Evolutionary conservation across 805 yeast genomes (phyloP), one percentile per base, ranked within the genome.

Genomic region (Candida nemodendra): DNA sequence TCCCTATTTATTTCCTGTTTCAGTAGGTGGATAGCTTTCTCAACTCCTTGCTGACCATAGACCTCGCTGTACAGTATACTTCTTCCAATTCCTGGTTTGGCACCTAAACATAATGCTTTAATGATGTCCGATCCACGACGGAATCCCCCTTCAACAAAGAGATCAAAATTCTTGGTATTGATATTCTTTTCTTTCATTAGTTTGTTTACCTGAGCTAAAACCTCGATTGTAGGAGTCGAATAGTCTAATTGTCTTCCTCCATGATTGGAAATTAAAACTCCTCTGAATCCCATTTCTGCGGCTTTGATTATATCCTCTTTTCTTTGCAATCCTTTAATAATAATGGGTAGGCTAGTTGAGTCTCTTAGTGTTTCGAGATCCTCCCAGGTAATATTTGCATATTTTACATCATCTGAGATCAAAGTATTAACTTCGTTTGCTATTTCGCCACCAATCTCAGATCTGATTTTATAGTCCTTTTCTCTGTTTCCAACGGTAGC

Each of bases 401-500:
- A 79, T 18, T 32, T 31, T 14, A 34, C 40, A 9, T 32, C 42
- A 24, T 41, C 44, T 3, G 47, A 26, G 23, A 44, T 38, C 16
- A 48, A 19, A 3, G 21, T 13, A 34, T 45, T 41, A n/a, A 52
- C 38, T 4, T 48, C 44, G 2, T 36, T 32, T 2, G 40, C 47
- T 9, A 37, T 19, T 9, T 42, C 50, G 3, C 65, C 71, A 68
- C 50, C 74, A 72, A 75, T 69, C 14, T 66, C 62, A 44, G 74
- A 74, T 56, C 84, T 83, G 39, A 78, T 62, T 45, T 87, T 75
- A 78, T 78, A 76, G 55, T 88, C 96, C 57, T 85, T 87, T 61
- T 88, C 95, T 44, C 95, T 74, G 44, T 89, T 74, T 9, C 96
- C 96, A 26, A 84, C 68, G 43, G 83, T 80, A 3, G 95, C 90